Evolutionary conservation across 495 filamentous ascomycete genomes (phyloP), one percentile per base, ranked within the genome.

Genomic region (Penicillium turbatum): DNA sequence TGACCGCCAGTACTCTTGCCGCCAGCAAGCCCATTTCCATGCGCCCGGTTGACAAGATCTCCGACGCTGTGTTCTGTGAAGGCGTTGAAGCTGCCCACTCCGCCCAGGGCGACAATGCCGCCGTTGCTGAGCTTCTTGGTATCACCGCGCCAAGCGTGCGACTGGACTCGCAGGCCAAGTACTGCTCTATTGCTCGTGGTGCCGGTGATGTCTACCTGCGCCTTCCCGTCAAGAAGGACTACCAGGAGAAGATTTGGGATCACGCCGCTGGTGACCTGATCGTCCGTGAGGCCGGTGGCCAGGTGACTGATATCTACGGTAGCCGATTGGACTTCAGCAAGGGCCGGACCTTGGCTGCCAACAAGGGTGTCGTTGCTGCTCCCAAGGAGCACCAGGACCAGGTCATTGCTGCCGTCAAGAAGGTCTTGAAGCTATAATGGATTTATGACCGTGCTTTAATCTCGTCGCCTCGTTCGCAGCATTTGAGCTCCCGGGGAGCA

Each of bases 241-340:
- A 97, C 71, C 83, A 95, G 73, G 93, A 99, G 79, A 99, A 99
- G 80, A 97, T 99, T 58, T 99, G 93, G 93, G 93, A 99, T 67
- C 93, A 99, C 72, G 95, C 92, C 29, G 92, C 90, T n/a, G 93
- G 93, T 31, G 91, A 95, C 55, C 70, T 99, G 46, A 92, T 99
- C 60, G 91, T 96, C 10, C 80, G 90, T 42, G 93, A 99, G 71
- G 91, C 95, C 5, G 93, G 95, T 43, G 95, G 92, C 21, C 76
- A 87, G 62, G 93, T 98, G 31, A 95, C 87, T 15, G 93, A 96
- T 71, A 86, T 85, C 48, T 79, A 83, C 55, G 92, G 92, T 39
- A 83, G 84, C 60, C 73, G 80, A 35, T 74, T 99, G 56, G 86
- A 97, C 65, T 97, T 97, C 64, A 82, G 84, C 55, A 79, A 84